These are phyloP conservation scores for Aspergillus taichungensis DNA, from an alignment of 495 filamentous ascomycete species.

Conservation along the genomic window DNA sequence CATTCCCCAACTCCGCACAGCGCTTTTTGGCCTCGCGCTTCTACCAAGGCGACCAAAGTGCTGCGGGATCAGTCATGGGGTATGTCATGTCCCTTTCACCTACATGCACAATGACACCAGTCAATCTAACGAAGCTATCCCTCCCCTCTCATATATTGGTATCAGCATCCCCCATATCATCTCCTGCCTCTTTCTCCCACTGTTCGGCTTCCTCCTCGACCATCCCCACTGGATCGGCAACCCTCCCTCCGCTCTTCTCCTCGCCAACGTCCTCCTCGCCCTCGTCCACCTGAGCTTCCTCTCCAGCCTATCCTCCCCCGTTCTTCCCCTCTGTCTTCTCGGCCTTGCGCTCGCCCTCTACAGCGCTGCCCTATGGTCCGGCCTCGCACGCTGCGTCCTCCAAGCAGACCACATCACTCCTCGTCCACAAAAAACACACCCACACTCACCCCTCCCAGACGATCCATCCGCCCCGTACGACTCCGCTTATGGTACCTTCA, in stretches of 20 bases:
- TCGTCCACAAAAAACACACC: no score
- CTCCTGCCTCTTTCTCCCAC: no score
- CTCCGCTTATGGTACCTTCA: no score
- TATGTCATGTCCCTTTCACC: background rate
- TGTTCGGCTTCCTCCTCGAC: conserved; percentile 1
- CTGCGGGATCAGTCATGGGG: background rate
- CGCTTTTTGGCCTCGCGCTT: conserved; percentile 1
- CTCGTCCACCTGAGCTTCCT: background rate
- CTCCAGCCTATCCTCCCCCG: background rate
- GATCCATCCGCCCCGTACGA: no score
- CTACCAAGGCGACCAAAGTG: background rate
- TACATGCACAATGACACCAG: no score
- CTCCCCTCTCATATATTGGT: no score
- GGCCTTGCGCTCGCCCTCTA: background rate
- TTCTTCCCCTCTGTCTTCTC: background rate
- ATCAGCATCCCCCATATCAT: no score
- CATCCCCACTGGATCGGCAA: background rate
- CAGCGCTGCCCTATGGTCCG: background rate
- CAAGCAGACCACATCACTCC: no score
- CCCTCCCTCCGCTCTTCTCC: background rate
- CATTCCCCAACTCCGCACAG: conserved; percentile 4
- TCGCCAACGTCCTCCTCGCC: background rate
- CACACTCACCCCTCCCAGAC: no score
- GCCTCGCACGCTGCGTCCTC: background rate
- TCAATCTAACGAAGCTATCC: no score